These are phyloP conservation scores for Aspergillus novofumigatus DNA, from an alignment of 2,329 filamentous ascomycete species.

Conservation along the genomic window DNA sequence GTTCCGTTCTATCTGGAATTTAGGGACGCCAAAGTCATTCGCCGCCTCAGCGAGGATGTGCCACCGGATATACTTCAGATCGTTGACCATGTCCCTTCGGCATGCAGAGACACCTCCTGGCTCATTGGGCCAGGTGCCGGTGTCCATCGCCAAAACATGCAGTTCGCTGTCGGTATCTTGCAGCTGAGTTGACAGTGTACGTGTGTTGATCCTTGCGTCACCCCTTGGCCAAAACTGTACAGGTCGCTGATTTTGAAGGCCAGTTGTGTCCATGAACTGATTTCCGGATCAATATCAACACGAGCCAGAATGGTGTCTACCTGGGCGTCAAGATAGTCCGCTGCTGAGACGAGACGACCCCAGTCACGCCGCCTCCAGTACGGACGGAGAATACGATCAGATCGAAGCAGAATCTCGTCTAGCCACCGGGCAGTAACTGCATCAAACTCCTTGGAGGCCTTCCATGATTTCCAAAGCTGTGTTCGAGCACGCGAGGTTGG, in stretches of 20 bases:
- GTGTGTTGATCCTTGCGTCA: slow-evolving; percentile 49
- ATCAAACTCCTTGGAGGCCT: slow-evolving; percentile 44
- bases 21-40: slow-evolving; percentile 53
- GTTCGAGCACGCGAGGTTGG: slow-evolving; percentile 48
- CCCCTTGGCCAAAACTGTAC: slow-evolving; percentile 51
- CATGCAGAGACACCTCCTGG: slow-evolving; percentile 55
- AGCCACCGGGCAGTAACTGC: slow-evolving; percentile 49
- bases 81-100: slow-evolving; percentile 53
- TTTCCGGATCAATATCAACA: slow-evolving; percentile 48
- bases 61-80: slow-evolving; percentile 50
- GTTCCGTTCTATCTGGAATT: slow-evolving; percentile 55
- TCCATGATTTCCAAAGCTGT: slow-evolving; percentile 49
- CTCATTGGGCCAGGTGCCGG: slow-evolving; percentile 51
- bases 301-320: slow-evolving; percentile 51
- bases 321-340: slow-evolving; percentile 41
- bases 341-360: slow-evolving; percentile 42
- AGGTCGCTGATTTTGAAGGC: slow-evolving; percentile 50
- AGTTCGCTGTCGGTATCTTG: slow-evolving; percentile 46
- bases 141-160: slow-evolving; percentile 51
- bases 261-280: slow-evolving; percentile 51
- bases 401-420: slow-evolving; percentile 47
- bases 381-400: slow-evolving; percentile 41
- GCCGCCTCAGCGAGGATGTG: slow-evolving; percentile 54
- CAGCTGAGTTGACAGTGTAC: slow-evolving; percentile 39
- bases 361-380: slow-evolving; percentile 47